Evolutionary conservation across 345 rosid species (phyloP).

Genomic region (Anacardium occidentale): DNA sequence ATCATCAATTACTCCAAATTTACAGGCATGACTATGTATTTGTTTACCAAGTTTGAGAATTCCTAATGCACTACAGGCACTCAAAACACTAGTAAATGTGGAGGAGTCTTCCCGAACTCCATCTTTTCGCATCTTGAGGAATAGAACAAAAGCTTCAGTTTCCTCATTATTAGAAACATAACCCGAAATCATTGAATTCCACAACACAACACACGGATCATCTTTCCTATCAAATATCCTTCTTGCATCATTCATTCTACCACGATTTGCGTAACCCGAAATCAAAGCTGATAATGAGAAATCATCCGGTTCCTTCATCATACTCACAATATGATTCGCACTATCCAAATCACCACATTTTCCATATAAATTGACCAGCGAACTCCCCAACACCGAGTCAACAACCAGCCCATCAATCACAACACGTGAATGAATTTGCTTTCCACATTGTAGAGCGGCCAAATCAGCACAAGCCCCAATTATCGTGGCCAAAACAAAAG

Average conservation of each 20-base stretch:
- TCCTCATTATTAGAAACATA: constrained; percentile 55
- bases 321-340: constrained; percentile 48
- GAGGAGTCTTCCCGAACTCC: constrained; percentile 47
- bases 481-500: constrained; percentile 56
- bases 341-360: constrained; percentile 64
- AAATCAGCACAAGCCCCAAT: constrained; percentile 58
- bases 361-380: constrained; percentile 66
- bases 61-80: constrained; percentile 50
- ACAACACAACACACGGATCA: constrained; percentile 44
- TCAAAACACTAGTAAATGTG: constrained; percentile 51
- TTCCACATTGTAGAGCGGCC: constrained; percentile 57
- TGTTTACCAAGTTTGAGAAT: constrained; percentile 29
- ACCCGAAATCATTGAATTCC: constrained; percentile 88
- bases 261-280: constrained; percentile 62
- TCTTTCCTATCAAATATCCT: constrained; percentile 42
- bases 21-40: constrained; percentile 53
- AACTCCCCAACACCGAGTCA: constrained; percentile 58
- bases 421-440: constrained; percentile 68
- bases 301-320: constrained; percentile 52
- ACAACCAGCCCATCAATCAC: constrained; percentile 39
- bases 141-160: constrained; percentile 52
- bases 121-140: constrained; percentile 50
- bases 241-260: constrained; percentile 58
- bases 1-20: constrained; percentile 45
- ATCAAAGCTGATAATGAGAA: constrained; percentile 77